Percentiles rank a stretch among this genome's conserved stretches.
Evolutionary conservation across 345 rosid species (phyloP).

Genomic region (Ceriops zippeliana): DNA sequence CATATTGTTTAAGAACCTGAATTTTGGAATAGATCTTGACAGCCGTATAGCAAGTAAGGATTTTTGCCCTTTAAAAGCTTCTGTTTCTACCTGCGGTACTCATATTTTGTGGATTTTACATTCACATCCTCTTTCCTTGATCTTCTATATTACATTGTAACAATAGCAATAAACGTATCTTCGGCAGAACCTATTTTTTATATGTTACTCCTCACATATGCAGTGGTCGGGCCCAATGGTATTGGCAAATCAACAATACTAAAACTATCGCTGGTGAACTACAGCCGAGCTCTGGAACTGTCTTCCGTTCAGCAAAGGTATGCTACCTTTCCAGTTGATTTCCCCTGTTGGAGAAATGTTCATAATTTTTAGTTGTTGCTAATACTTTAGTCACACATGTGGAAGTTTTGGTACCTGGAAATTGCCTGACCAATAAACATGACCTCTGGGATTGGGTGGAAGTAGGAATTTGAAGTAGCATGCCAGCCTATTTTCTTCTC

Average conservation of each 20-base stretch:
- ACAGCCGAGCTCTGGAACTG: slow-evolving; percentile 96
- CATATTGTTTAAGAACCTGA: slow-evolving; percentile 76
- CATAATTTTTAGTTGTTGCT: not conserved
- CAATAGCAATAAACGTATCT: not conserved
- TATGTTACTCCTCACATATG: slow-evolving; percentile 8
- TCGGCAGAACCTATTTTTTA: not conserved
- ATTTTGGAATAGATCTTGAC: slow-evolving; percentile 96
- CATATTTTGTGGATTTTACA: not conserved
- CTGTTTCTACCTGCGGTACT: not conserved
- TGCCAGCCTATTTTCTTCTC: not conserved
- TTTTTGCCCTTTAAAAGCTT: slow-evolving; percentile 1
- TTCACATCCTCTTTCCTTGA: too few species aligned
- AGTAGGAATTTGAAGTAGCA: too few species aligned
- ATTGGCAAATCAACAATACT: slow-evolving; percentile 98
- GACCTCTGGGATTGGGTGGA: too few species aligned
- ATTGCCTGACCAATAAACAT: too few species aligned
- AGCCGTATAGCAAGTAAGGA: slow-evolving; percentile 96
- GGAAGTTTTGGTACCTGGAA: not conserved
- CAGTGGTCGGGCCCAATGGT: slow-evolving; percentile 99
- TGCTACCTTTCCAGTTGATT: slow-evolving; percentile 14
- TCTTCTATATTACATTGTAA: too few species aligned
- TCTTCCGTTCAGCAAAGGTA: slow-evolving; percentile 98
- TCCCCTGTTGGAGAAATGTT: not conserved
- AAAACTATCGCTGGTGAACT: slow-evolving; percentile 88
- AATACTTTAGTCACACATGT: not conserved